These are phyloP conservation scores for Ophiocordyceps australis DNA, from an alignment of 2,329 filamentous ascomycete species.

Conservation along the genomic window DNA sequence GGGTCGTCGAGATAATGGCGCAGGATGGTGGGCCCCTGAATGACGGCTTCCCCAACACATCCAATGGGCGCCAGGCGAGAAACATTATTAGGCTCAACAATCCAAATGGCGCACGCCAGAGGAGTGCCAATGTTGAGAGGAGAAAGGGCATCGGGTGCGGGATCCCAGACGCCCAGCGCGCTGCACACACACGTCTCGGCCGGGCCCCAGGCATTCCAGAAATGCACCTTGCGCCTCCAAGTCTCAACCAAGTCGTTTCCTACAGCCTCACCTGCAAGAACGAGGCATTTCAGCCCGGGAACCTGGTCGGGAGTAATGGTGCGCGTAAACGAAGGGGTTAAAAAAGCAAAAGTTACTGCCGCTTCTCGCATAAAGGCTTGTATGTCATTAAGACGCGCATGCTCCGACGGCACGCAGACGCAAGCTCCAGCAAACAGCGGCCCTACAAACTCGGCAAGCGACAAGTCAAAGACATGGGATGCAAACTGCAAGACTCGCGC, in stretches of 20 bases:
- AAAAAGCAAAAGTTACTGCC: constrained; percentile 3
- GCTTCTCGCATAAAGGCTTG: constrained; percentile 2
- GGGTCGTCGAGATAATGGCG: not conserved
- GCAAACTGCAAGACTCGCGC: constrained; percentile 4
- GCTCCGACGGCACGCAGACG: constrained; percentile 4
- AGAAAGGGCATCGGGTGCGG: not conserved
- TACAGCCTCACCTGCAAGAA: constrained; percentile 5
- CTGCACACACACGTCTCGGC: not conserved
- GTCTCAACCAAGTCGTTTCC: not conserved
- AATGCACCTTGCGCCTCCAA: not conserved
- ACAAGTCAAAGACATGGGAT: constrained; percentile 4
- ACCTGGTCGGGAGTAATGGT: constrained; percentile 2
- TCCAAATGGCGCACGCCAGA: not conserved
- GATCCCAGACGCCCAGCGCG: not conserved
- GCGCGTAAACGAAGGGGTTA: constrained; percentile 6
- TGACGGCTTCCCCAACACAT: not conserved
- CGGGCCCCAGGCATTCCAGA: not conserved
- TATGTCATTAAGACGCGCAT: constrained; percentile 3
- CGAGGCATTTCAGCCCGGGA: constrained; percentile 3
- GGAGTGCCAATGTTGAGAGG: not conserved
- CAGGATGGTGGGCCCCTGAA: not conserved
- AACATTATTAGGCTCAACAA: not conserved
- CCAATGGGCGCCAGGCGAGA: not conserved
- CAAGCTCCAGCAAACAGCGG: constrained; percentile 1
- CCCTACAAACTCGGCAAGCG: constrained; percentile 1